Evolutionary conservation across 192 early-diverging fungal genomes (phyloP), one percentile per base, ranked within the genome.

Genomic region (Coemansia sp.): DNA sequence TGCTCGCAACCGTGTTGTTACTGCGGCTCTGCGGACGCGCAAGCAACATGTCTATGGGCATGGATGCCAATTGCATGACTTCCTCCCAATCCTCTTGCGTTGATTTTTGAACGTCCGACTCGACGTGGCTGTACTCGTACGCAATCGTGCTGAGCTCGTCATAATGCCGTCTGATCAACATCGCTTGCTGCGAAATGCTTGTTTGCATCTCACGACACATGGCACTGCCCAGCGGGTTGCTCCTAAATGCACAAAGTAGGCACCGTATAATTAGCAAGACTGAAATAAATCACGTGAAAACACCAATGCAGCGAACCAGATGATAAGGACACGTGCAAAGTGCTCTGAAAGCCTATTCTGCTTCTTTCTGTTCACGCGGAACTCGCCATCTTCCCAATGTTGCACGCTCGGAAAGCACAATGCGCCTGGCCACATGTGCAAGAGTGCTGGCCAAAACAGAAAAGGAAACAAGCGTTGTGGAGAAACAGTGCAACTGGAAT

Each of bases 71-170:
- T 21, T 75, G 62, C 14, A 81, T 72, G 37, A 81, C 78, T 65
- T 81, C 72, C 61, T 81, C 69, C 78, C 78, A 81, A 62, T 72
- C 78, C 38, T 68, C 62, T 27, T 61, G 69, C 60, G 65, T 71
- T 12, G 77, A 74, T 6, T 55, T 19, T 25, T 61, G 62, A 2
- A 55, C 56, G 37, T 72, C 69, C 1, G 51, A 38, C 22, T 43
- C 55, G 56, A 62, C 54, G 66, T 62, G 62, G 60, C 74, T 72
- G 78, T 69, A 81, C 10, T 43, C 14, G 10, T 69, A 66, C 3
- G 67, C 66, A 69, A 75, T 75, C 22, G 23, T 22, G 54, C 26
- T 47, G 21, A 81, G 72, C 59, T 71, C 68, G 45, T 38, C 45
- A 31, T 71, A 66, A 47, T 59, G 54, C 58, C 78, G 69, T 6